Percentiles rank a stretch among this genome's conserved stretches.
Evolutionary conservation across 2,329 filamentous ascomycete genomes (phyloP).

Genomic region (Colletotrichum falcatum): DNA sequence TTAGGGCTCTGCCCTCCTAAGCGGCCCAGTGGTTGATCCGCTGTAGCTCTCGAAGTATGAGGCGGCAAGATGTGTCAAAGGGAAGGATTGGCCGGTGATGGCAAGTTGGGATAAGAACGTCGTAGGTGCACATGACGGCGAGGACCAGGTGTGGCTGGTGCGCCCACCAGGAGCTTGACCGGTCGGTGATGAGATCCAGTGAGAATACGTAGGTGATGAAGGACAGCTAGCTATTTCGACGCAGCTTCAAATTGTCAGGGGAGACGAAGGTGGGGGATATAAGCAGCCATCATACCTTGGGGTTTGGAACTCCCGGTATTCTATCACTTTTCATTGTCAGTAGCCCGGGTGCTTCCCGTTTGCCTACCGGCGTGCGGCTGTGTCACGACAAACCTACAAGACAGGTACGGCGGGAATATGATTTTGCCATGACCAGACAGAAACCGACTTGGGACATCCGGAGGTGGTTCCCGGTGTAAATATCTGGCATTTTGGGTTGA

Average conservation of each 20-base stretch:
- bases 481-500: background rate
- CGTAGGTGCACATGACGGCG: conserved; percentile 47
- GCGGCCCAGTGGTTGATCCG: conserved; percentile 47
- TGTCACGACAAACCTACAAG: background rate
- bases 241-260: background rate
- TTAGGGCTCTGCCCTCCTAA: conserved; percentile 43
- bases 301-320: background rate
- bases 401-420: background rate
- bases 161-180: background rate
- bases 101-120: conserved; percentile 46
- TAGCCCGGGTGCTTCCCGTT: background rate
- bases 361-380: background rate
- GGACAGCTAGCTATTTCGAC: no score
- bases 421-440: background rate
- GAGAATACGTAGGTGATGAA: background rate
- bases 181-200: background rate
- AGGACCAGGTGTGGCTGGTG: background rate
- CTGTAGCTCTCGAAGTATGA: conserved; percentile 45
- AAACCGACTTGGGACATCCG: no score
- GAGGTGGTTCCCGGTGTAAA: background rate
- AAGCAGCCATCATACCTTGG: background rate
- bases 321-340: background rate
- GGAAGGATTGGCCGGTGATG: conserved; percentile 46
- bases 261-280: no score
- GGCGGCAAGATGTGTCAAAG: conserved; percentile 44